phyloP scores from a whole-genome alignment of 2,329 filamentous ascomycete genomes.

The Penicillium oxalicum region DNA sequence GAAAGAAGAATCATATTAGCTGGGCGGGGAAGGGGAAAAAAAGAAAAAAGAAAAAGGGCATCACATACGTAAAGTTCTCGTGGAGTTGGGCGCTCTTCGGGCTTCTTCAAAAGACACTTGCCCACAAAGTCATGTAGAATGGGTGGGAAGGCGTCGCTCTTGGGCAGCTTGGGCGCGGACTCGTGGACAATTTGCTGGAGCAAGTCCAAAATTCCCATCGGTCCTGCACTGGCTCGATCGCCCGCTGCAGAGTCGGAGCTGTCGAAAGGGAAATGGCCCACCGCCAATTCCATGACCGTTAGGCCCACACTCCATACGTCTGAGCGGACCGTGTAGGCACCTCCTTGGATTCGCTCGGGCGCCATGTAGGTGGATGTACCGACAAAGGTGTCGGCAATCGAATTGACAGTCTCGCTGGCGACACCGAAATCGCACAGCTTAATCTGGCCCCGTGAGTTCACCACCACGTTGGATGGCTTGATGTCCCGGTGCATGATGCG shows the following conservation, averaged over 20 bases:
- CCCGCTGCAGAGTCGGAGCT: conserved; percentile 71
- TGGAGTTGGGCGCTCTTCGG: conserved; percentile 82
- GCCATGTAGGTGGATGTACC: conserved; percentile 99
- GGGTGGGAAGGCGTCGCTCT: conserved; percentile 92
- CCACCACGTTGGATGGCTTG: conserved; percentile 94
- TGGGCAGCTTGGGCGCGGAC: conserved; percentile 83
- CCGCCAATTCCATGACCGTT: conserved; percentile 92
- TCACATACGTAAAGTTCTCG: conserved; percentile 79
- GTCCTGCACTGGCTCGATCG: conserved; percentile 60
- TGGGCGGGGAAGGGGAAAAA: too few relatives aligned
- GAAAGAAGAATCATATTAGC: conserved; percentile 13
- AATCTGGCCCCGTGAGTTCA: conserved; percentile 90
- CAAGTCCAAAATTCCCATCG: conserved; percentile 90
- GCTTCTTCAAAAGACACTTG: conserved; percentile 86
- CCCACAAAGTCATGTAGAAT: conserved; percentile 97
- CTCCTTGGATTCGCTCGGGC: conserved; percentile 92
- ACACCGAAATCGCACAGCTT: conserved; percentile 98
- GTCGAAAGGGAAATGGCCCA: conserved; percentile 93
- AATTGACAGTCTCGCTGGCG: conserved; percentile 96
- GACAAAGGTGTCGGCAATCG: conserved; percentile 95
- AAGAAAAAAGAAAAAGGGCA: too few relatives aligned
- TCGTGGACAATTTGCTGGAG: conserved; percentile 97
- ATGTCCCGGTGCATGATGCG: conserved; percentile 99
- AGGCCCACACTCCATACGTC: conserved; percentile 98
- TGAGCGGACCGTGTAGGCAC: conserved; percentile 94